A percentile compares a stretch with the other conserved stretches of the same genome.
These are phyloP conservation scores for Schizochytrium sp. DNA, from an alignment of 108 stramenopile genomes.

Conservation along the genomic window DNA sequence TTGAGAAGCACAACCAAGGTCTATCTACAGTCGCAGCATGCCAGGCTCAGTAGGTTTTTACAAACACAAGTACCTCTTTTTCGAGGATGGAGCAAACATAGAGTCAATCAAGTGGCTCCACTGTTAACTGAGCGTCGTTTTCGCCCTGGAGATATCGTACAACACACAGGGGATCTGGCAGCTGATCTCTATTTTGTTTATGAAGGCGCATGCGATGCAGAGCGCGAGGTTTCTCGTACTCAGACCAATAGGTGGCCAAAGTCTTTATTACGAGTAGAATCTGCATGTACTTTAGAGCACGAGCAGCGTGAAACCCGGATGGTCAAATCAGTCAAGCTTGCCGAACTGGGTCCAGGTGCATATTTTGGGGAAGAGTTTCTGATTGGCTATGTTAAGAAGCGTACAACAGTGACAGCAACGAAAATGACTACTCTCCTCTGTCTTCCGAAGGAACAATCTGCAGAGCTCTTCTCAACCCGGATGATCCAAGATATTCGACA, in stretches of 20 bases:
- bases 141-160: slow-evolving; percentile 45
- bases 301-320: slow-evolving; percentile 18
- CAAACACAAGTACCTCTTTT: slow-evolving; percentile 42
- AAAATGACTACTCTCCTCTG: slow-evolving; percentile 6
- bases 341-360: slow-evolving; percentile 24
- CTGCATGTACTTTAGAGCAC: background rate
- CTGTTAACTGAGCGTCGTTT: background rate
- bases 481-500: background rate
- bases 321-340: slow-evolving; percentile 51
- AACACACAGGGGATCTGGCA: slow-evolving; percentile 28
- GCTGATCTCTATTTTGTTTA: slow-evolving; percentile 49
- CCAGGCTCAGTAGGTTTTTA: slow-evolving; percentile 30
- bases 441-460: background rate
- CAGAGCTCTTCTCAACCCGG: slow-evolving; percentile 1
- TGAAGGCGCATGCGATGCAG: slow-evolving; percentile 8
- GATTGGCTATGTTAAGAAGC: slow-evolving; percentile 11
- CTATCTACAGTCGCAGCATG: slow-evolving; percentile 1
- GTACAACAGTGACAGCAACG: slow-evolving; percentile 16
- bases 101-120: slow-evolving; percentile 46
- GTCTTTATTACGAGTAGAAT: background rate
- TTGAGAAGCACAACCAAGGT: slow-evolving; percentile 37
- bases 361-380: slow-evolving; percentile 44
- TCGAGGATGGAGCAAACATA: slow-evolving; percentile 41
- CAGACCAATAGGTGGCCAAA: slow-evolving; percentile 37
- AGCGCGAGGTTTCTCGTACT: slow-evolving; percentile 8